Base-by-base conservation (phyloP, 805 yeast species). In the Cyberlindnera subsufficiens region DNA sequence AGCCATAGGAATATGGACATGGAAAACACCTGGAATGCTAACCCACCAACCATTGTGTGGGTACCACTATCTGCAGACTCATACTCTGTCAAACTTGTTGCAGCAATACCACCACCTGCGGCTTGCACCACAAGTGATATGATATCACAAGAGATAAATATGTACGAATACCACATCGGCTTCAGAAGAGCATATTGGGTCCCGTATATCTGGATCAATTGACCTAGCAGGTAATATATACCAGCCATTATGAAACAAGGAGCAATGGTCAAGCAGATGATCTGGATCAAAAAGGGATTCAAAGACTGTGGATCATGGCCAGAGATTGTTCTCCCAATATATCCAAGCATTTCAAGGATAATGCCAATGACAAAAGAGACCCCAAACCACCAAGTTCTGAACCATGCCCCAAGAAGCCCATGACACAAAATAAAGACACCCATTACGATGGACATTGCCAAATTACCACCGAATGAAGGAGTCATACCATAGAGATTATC, bases 221-320 rank as follows among this genome's bases (percentile, higher is more conserved):
- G 83, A 6, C 84, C 88, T 49, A 88, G 63, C 42, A 80, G 68
- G 50, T 74, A 82, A 63, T 88, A 89, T 3, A 88, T 69, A 1
- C 91, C 96, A 4, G 85, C 96, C 86, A 86, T 83, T 36, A 85
- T 67, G 59, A 88, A 83, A 17, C 86, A 87, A 0, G 96, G 96
- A 0, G 87, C 91, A 38, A 88, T 62, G 0, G 91, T 86, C 43
- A 87, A 64, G 53, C 81, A 70, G 42, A 80, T 74, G 49, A 82
- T 74, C 60, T 88, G 95, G 53, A 80, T 63, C 35, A 83, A 55
- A 55, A 71, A 88, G 25, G 69, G 65, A 39, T 70, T 59, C 33
- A 63, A 49, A 31, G 63, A 54, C 14, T 48, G 32, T 2, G 60
- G 56, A 49, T 74, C 56, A 35, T 56, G 49, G 16, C 72, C 68